Base-by-base conservation (phyloP, 441 rosid genomes). In the Croton laevigatus region DNA sequence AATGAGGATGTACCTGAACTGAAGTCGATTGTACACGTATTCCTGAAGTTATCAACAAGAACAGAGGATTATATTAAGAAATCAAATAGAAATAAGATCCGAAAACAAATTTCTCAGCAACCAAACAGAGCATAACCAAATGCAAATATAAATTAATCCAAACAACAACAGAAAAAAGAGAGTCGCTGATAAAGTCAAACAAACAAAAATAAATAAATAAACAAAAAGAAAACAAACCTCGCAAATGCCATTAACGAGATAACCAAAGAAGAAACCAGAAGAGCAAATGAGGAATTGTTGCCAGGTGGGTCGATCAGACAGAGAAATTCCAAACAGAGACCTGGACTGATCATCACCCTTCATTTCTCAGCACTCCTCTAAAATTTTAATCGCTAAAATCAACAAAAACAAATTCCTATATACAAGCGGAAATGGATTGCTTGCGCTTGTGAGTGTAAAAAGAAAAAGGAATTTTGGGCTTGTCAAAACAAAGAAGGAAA, bases 221-320 rank as follows among this genome's bases (percentile, higher is more conserved):
- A 8, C 27, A 34, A 2, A 54, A 22, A 45, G 40, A 4, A 45
- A 53, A 55, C 75, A 27, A 79, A 91, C 97, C 98, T 94, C 98
- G 19, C 97, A 94, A 74, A 94, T 68, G 79, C 98, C 98, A 75
- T 94, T 94, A 72, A 94, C 92, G 62, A 94, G 97, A 66, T 94
- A 91, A 63, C 97, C 97, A 37, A 94, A 90, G 90, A 90, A 94
- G 84, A 94, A 94, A 14, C 97, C 97, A 73, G 97, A 87, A 68
- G 97, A 90, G 74, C 96, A 91, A 40, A 94, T 84, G 23, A 94
- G 85, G 76, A 94, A 90, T 60, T 89, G 97, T 61, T 91, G 85
- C 95, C 95, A 91, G 73, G 74, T 82, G 19, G 94, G 86, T 71
- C 90, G 86, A 75, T 79, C 85, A 27, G 95, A 81, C 8, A 91